phyloP scores from a whole-genome alignment of 2,329 filamentous ascomycete species.

The Diplodia corticola region DNA sequence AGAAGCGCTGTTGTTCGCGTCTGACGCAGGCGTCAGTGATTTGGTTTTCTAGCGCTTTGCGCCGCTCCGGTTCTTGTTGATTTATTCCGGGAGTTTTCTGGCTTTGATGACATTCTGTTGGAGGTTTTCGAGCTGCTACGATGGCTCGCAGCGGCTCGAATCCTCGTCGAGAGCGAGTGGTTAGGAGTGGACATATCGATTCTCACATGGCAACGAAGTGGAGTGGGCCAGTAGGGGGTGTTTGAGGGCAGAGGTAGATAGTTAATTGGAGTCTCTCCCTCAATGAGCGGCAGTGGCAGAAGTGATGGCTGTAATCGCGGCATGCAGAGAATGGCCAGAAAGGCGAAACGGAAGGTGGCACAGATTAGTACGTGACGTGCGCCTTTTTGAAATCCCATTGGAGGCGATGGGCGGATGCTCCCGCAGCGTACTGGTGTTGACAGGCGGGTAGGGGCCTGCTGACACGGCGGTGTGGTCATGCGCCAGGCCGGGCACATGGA shows the following conservation, averaged over 20 bases:
- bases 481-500: constrained; percentile 6
- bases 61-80: constrained; percentile 38
- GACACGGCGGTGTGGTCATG: constrained; percentile 4
- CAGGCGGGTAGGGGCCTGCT: neutral
- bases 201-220: constrained; percentile 5
- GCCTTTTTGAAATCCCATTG: neutral
- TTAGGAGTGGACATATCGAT: neutral
- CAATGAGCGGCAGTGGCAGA: neutral
- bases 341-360: neutral
- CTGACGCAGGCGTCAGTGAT: constrained; percentile 34
- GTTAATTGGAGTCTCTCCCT: constrained; percentile 14
- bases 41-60: constrained; percentile 38
- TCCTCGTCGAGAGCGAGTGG: constrained; percentile 24
- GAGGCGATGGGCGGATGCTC: neutral
- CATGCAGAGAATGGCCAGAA: neutral
- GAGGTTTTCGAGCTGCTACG: neutral
- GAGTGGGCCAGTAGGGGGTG: constrained; percentile 7
- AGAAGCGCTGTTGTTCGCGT: constrained; percentile 30
- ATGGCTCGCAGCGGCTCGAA: constrained; percentile 15
- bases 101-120: constrained; percentile 3
- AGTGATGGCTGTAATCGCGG: neutral
- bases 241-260: constrained; percentile 12
- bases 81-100: constrained; percentile 29
- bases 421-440: neutral
- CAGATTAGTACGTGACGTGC: neutral